Percentiles rank a stretch among this genome's conserved stretches.
phyloP scores from a whole-genome alignment of 352 stramenopile genomes.

The Phytophthora litchii region DNA sequence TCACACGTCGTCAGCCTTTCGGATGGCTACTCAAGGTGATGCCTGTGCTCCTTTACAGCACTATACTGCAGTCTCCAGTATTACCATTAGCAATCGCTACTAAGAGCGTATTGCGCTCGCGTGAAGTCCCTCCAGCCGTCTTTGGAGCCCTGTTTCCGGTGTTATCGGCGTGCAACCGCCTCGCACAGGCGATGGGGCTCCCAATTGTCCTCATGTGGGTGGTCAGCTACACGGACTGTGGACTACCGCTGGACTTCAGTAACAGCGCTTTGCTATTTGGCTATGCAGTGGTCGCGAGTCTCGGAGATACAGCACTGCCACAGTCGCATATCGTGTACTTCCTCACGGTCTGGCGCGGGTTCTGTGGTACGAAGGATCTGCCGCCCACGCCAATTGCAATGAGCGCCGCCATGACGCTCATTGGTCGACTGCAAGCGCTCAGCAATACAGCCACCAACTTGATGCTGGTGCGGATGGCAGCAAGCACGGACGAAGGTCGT shows the following conservation, averaged over 20 bases:
- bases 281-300: slow-evolving; percentile 46
- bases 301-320: slow-evolving; percentile 58
- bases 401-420: slow-evolving; percentile 44
- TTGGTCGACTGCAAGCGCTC: slow-evolving; percentile 51
- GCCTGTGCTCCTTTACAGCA: slow-evolving; percentile 52
- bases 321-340: slow-evolving; percentile 56
- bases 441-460: slow-evolving; percentile 60
- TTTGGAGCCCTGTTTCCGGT: slow-evolving; percentile 69
- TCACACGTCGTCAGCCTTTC: slow-evolving; percentile 64
- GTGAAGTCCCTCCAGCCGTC: slow-evolving; percentile 53
- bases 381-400: slow-evolving; percentile 54
- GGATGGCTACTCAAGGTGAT: slow-evolving; percentile 52
- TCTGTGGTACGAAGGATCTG: slow-evolving; percentile 54
- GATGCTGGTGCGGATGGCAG: slow-evolving; percentile 65
- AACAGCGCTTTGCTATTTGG: slow-evolving; percentile 53
- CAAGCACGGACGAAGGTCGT: slow-evolving; percentile 43
- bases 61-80: slow-evolving; percentile 51
- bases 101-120: slow-evolving; percentile 57
- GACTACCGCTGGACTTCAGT: slow-evolving; percentile 28
- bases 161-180: slow-evolving; percentile 57
- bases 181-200: slow-evolving; percentile 47
- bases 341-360: slow-evolving; percentile 53
- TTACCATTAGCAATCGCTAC: slow-evolving; percentile 59
- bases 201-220: slow-evolving; percentile 60
- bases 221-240: slow-evolving; percentile 56